phyloP scores from a whole-genome alignment of 2,329 filamentous ascomycete genomes.

The Diatrype stigma region DNA sequence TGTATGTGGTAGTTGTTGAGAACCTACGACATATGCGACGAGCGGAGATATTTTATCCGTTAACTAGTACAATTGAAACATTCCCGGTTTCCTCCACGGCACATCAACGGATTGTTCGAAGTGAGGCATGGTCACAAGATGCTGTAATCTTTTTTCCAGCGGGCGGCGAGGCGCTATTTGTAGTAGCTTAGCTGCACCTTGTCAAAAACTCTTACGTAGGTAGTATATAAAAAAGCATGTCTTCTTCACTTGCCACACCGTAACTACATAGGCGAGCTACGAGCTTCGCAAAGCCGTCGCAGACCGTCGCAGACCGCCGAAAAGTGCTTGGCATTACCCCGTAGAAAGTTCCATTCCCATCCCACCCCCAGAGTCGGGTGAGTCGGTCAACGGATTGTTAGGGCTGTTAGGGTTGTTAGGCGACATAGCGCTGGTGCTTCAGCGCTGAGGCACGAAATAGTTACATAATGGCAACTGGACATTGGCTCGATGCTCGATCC shows the following conservation, averaged over 20 bases:
- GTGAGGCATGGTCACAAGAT: neutral
- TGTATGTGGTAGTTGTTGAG: too few relatives aligned
- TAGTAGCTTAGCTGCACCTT: neutral
- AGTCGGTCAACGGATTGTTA: neutral
- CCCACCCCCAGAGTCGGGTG: too few relatives aligned
- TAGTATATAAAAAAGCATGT: too few relatives aligned
- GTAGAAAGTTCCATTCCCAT: neutral
- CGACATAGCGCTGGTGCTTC: too few relatives aligned
- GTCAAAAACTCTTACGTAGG: neutral
- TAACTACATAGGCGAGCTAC: neutral
- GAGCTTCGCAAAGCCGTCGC: neutral
- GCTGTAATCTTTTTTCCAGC: neutral
- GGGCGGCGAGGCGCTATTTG: neutral
- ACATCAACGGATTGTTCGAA: neutral
- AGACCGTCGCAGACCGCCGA: neutral
- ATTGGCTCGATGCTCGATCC: neutral
- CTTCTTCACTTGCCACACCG: too few relatives aligned
- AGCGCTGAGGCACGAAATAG: neutral
- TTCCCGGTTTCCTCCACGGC: too few relatives aligned
- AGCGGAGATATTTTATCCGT: too few relatives aligned
- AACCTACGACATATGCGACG: too few relatives aligned
- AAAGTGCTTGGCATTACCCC: neutral
- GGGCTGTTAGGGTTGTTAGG: too few relatives aligned
- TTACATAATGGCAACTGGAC: neutral
- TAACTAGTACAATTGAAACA: too few relatives aligned